Conservation (phyloP, 176 grass and related monocot genomes). For the Pontederia paniculata region DNA sequence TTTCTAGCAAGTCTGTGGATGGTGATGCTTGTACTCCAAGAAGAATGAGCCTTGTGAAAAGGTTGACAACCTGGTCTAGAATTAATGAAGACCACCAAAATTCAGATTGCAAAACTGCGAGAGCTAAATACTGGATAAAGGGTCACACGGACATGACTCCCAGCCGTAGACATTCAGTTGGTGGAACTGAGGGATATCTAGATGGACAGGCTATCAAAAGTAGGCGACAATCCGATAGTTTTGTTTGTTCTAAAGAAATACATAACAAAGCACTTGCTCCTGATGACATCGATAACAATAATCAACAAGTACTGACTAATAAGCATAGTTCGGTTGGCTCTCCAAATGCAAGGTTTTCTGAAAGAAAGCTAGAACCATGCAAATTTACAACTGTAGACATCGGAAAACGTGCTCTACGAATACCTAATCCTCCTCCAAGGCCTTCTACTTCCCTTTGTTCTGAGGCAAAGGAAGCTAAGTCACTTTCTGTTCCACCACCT, state of each 20-base stretch:
- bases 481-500: constrained; percentile 2
- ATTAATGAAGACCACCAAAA: constrained; percentile 38
- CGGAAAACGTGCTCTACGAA: constrained; percentile 67
- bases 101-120: constrained; percentile 43
- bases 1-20: constrained; percentile 3
- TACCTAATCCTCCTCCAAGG: constrained; percentile 93
- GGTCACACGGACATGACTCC: constrained; percentile 42
- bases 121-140: constrained; percentile 74
- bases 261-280: constrained; percentile 33
- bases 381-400: constrained; percentile 54
- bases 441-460: constrained; percentile 47
- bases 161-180: constrained; percentile 68
- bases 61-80: constrained; percentile 51
- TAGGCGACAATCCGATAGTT: constrained; percentile 91
- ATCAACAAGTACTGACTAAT: constrained; percentile 31
- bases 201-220: constrained; percentile 47
- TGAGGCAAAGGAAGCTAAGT: not conserved
- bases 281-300: constrained; percentile 14
- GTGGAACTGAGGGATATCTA: constrained; percentile 48
- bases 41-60: constrained; percentile 38
- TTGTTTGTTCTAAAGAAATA: constrained; percentile 52
- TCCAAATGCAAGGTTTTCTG: constrained; percentile 59
- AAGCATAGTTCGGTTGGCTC: constrained; percentile 41
- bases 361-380: too few species aligned
- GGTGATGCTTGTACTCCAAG: constrained; percentile 1